phyloP scores from a whole-genome alignment of 257 asterid genomes.

The Solanum dulcamara region DNA sequence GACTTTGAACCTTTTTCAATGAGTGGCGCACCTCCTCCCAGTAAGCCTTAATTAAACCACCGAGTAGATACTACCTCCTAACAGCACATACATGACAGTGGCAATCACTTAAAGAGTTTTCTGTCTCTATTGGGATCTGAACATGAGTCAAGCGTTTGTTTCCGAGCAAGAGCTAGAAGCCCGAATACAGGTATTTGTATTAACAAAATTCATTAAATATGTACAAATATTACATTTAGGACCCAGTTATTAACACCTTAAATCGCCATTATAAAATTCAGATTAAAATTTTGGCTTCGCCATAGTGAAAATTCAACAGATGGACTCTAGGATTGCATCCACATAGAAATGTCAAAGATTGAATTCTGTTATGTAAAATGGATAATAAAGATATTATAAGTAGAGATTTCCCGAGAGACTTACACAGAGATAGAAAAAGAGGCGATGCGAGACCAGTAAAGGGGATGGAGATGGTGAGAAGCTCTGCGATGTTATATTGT shows the following conservation, averaged over 20 bases:
- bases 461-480: neutral
- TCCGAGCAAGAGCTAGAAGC: neutral
- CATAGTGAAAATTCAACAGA: neutral
- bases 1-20: neutral
- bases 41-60: neutral
- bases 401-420: neutral
- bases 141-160: neutral
- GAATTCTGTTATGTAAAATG: neutral
- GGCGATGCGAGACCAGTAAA: neutral
- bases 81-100: neutral
- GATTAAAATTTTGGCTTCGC: too few relatives aligned
- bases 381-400: neutral
- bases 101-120: neutral
- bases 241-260: neutral
- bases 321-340: neutral
- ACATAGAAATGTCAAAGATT: neutral
- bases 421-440: neutral
- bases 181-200: neutral
- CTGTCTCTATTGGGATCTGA: neutral
- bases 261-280: neutral
- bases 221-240: neutral
- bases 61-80: neutral
- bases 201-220: neutral
- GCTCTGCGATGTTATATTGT: neutral
- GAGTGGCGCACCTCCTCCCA: neutral